Conservation (phyloP, 2,329 filamentous ascomycete species). For the Tolypocladium ovalisporum region DNA sequence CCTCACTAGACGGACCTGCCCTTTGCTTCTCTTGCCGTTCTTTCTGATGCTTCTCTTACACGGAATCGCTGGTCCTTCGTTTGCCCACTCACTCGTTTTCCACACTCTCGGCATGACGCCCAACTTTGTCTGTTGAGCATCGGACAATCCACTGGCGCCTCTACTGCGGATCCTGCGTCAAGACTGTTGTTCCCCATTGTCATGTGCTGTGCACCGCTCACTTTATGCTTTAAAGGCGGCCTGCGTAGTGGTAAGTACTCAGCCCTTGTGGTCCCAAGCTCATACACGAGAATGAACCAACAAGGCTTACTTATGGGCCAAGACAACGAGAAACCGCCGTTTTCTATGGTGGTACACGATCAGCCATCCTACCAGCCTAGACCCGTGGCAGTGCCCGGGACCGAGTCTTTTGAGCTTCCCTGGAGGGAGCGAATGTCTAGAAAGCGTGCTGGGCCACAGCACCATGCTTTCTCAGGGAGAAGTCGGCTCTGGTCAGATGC, state of each 20-base stretch:
- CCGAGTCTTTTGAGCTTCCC: constrained; percentile 6
- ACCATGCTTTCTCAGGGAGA: constrained; percentile 32
- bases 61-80: constrained; percentile 13
- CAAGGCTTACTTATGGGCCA: constrained; percentile 16
- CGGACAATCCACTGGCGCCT: constrained; percentile 30
- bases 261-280: constrained; percentile 10
- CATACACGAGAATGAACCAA: constrained; percentile 3
- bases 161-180: constrained; percentile 29
- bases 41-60: constrained; percentile 4
- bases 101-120: constrained; percentile 8
- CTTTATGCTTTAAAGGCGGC: constrained; percentile 27
- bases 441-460: constrained; percentile 20
- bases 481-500: constrained; percentile 33
- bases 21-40: constrained; percentile 2
- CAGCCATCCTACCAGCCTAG: constrained; percentile 17
- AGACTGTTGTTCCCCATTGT: constrained; percentile 37
- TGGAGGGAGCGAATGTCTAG: constrained; percentile 8
- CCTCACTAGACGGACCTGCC: neutral
- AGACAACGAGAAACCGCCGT: constrained; percentile 18
- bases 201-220: constrained; percentile 32
- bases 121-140: constrained; percentile 18
- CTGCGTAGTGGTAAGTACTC: constrained; percentile 25
- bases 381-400: constrained; percentile 14
- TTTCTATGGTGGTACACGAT: constrained; percentile 15
- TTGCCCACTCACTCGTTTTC: constrained; percentile 5